Percentiles rank a stretch among this genome's conserved stretches.
Evolutionary conservation across 352 stramenopile genomes (phyloP).

Genomic region (Globisporangium spiculum): DNA sequence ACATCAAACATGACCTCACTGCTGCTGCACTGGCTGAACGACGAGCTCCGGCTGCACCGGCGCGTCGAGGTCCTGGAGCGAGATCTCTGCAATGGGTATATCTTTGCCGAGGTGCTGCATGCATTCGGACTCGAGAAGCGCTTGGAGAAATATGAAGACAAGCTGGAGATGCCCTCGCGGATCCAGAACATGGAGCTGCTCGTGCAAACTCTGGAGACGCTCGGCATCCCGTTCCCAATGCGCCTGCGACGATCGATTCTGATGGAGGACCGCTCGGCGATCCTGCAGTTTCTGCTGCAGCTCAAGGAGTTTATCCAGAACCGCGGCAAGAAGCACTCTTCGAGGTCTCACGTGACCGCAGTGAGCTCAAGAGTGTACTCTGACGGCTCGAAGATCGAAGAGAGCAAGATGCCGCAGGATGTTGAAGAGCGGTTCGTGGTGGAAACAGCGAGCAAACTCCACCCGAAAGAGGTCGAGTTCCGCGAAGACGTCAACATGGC

Average conservation of each 20-base stretch:
- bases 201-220: constrained; percentile 29
- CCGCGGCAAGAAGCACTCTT: constrained; percentile 19
- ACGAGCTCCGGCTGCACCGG: constrained; percentile 48
- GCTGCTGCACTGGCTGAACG: constrained; percentile 64
- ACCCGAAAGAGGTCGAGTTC: constrained; percentile 46
- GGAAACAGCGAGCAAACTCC: constrained; percentile 35
- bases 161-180: constrained; percentile 28
- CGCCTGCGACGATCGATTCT: constrained; percentile 49
- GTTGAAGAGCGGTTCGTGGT: constrained; percentile 57
- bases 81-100: constrained; percentile 67
- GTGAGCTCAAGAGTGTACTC: constrained; percentile 14
- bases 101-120: constrained; percentile 62
- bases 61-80: constrained; percentile 50
- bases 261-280: constrained; percentile 55
- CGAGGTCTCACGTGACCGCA: constrained; percentile 3
- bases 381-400: neutral
- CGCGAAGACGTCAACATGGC: constrained; percentile 69
- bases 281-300: constrained; percentile 59
- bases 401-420: constrained; percentile 24
- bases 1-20: constrained; percentile 45
- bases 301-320: constrained; percentile 50
- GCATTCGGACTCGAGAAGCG: constrained; percentile 42
- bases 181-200: constrained; percentile 67
- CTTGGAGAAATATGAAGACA: constrained; percentile 48
- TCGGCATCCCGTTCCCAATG: constrained; percentile 41